Evolutionary conservation across 176 grass and related monocot genomes (phyloP).

Genomic region (Aechmea fasciata): DNA sequence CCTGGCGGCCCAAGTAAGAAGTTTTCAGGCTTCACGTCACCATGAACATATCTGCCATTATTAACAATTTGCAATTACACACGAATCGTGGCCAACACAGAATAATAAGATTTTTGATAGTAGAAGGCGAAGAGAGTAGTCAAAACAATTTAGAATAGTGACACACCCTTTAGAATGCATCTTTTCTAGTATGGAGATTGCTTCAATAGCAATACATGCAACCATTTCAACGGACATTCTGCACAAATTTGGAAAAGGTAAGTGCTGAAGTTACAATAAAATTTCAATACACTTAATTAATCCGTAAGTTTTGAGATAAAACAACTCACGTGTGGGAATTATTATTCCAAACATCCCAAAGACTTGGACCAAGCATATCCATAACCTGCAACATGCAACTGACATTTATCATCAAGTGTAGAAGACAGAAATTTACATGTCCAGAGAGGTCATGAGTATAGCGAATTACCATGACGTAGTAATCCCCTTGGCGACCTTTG

Average conservation of each 20-base stretch:
- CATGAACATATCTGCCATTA: constrained; percentile 78
- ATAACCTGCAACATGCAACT: constrained; percentile 65
- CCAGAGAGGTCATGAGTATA: constrained; percentile 8
- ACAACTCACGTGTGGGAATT: constrained; percentile 78
- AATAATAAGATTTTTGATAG: neutral
- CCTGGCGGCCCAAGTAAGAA: constrained; percentile 90
- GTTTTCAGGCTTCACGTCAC: constrained; percentile 98
- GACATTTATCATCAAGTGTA: constrained; percentile 19
- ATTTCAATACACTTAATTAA: constrained; percentile 6
- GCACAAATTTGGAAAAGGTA: constrained; percentile 13
- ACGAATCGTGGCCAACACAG: neutral
- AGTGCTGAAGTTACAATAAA: constrained; percentile 21
- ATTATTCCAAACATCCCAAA: constrained; percentile 95
- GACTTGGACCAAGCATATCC: constrained; percentile 95
- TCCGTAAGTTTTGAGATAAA: constrained; percentile 4
- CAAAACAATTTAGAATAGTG: constrained; percentile 12
- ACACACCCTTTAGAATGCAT: constrained; percentile 96
- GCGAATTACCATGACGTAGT: constrained; percentile 79
- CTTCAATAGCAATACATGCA: constrained; percentile 95
- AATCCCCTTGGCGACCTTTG: constrained; percentile 93
- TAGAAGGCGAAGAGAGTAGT: constrained; percentile 5
- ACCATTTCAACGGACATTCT: constrained; percentile 99
- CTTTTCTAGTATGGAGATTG: constrained; percentile 94
- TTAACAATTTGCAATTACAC: constrained; percentile 8
- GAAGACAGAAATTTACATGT: constrained; percentile 12